Evolutionary conservation across 306 rosid species (phyloP).

Genomic region (Glycyrrhiza uralensis): DNA sequence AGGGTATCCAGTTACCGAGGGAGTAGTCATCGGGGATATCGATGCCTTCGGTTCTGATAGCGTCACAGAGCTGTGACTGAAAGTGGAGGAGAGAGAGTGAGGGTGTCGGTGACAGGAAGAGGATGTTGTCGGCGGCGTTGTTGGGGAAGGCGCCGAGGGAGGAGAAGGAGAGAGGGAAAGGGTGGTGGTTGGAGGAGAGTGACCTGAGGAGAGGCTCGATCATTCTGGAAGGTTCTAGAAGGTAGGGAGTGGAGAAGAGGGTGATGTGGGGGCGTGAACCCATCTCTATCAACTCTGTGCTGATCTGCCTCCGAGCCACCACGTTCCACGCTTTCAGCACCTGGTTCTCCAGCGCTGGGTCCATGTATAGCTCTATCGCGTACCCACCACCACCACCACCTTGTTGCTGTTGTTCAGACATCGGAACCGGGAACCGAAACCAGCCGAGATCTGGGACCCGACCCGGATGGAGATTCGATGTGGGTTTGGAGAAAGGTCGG

Average conservation of each 20-base stretch:
- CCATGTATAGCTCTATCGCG: conserved; percentile 90
- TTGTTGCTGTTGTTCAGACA: no score
- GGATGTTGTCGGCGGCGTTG: conserved; percentile 61
- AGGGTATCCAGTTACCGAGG: conserved; percentile 61
- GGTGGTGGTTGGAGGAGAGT: conserved; percentile 64
- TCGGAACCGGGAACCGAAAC: no score
- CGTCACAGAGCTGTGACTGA: conserved; percentile 71
- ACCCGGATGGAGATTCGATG: no score
- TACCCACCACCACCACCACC: no score
- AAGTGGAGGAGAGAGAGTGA: conserved; percentile 71
- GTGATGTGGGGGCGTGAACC: conserved; percentile 97
- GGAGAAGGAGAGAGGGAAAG: conserved; percentile 73
- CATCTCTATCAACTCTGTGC: conserved; percentile 78
- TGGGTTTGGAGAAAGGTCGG: no score
- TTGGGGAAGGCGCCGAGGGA: conserved; percentile 58
- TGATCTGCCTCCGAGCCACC: conserved; percentile 85
- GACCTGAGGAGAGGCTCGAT: conserved; percentile 44
- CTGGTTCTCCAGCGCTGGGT: conserved; percentile 92
- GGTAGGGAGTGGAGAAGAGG: conserved; percentile 58
- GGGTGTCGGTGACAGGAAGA: conserved; percentile 84
- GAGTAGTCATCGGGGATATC: not conserved
- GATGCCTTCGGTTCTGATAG: conserved; percentile 63
- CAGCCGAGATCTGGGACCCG: no score
- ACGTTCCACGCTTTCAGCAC: conserved; percentile 97
- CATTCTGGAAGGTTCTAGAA: conserved; percentile 61